Evolutionary conservation across 495 filamentous ascomycete genomes (phyloP).

Genomic region (Neurospora sp.): DNA sequence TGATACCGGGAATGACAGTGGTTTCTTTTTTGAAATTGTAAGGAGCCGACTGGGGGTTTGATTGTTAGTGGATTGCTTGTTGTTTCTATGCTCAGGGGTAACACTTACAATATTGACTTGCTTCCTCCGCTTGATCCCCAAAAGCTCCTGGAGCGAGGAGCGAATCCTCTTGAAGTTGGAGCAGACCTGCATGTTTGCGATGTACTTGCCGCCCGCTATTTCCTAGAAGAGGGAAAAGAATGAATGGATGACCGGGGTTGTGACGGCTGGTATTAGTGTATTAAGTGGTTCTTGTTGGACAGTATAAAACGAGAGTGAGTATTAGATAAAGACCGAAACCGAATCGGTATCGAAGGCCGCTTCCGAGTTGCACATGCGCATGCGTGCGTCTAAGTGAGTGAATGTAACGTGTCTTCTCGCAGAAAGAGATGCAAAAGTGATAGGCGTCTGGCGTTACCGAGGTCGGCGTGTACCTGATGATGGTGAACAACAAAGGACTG

Average conservation of each 20-base stretch:
- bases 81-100: not conserved
- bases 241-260: not conserved
- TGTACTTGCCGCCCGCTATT: not conserved
- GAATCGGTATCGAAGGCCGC: not conserved
- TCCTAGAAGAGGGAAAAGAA: not conserved
- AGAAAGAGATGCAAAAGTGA: not conserved
- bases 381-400: not conserved
- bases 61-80: constrained; percentile 9
- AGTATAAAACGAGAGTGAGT: not conserved
- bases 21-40: constrained; percentile 36
- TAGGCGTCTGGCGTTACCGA: not conserved
- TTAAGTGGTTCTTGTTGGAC: not conserved
- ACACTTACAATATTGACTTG: constrained; percentile 14
- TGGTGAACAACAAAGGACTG: not conserved
- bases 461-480: not conserved
- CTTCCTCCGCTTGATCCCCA: constrained; percentile 12
- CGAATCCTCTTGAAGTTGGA: constrained; percentile 16
- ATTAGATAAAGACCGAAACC: not conserved
- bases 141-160: constrained; percentile 13
- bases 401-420: not conserved
- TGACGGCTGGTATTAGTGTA: not conserved
- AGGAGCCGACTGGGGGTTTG: constrained; percentile 27
- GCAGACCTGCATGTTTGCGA: constrained; percentile 10
- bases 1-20: constrained; percentile 28
- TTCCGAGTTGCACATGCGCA: not conserved